phyloP scores from a whole-genome alignment of 306 rosid genomes.

The Lathyrus tuberosus region DNA sequence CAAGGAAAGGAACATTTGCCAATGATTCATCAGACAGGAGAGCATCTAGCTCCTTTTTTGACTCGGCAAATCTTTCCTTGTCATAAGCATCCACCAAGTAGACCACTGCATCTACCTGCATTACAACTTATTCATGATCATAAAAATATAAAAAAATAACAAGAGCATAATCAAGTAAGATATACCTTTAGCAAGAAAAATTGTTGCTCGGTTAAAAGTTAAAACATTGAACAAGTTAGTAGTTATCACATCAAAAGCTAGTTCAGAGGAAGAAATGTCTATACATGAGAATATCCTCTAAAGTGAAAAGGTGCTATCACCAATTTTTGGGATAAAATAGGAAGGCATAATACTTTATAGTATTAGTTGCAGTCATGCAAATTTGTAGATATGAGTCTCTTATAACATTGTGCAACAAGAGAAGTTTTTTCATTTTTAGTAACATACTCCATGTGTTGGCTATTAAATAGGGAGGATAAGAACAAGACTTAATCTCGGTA shows the following conservation, averaged over 20 bases:
- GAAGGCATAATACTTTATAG: slow-evolving; percentile 34
- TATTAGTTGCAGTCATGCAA: neutral
- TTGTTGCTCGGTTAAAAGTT: neutral
- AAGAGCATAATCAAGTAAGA: neutral
- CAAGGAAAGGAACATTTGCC: slow-evolving; percentile 74
- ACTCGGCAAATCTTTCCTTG: slow-evolving; percentile 84
- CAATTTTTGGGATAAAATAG: slow-evolving; percentile 29
- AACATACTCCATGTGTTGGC: neutral
- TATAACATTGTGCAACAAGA: slow-evolving; percentile 15
- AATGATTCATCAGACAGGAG: slow-evolving; percentile 80
- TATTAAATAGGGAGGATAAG: slow-evolving; percentile 5
- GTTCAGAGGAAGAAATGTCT: neutral
- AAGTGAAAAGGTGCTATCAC: too few relatives aligned
- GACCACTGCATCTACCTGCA: slow-evolving; percentile 86
- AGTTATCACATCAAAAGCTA: neutral
- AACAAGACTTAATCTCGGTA: slow-evolving; percentile 1
- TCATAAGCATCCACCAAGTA: slow-evolving; percentile 79
- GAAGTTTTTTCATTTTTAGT: neutral
- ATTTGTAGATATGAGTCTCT: neutral
- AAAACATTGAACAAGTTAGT: neutral
- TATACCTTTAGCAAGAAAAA: too few relatives aligned
- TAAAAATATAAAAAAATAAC: neutral
- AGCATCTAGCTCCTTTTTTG: slow-evolving; percentile 81
- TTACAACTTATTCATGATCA: neutral
- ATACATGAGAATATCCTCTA: neutral